A percentile compares a stretch with the other conserved stretches of the same genome.
These are phyloP conservation scores for Debaryomyces nepalensis DNA, from an alignment of 1,139 yeast genomes.

Conservation along the genomic window DNA sequence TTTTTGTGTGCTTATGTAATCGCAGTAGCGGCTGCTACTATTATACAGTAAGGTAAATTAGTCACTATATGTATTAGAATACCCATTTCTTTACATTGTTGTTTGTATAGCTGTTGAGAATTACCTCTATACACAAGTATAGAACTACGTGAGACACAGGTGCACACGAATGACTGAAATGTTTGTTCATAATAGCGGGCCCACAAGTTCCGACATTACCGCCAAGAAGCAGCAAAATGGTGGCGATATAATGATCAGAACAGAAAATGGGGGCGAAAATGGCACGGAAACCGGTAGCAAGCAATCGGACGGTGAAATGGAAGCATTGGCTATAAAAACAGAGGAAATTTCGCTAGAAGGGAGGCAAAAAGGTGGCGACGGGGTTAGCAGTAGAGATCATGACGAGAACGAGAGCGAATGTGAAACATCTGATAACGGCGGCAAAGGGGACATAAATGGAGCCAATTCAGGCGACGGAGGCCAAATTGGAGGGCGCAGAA, in stretches of 20 bases:
- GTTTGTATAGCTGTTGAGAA: neutral
- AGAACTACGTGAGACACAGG: neutral
- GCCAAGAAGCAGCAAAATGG: slow-evolving; percentile 7
- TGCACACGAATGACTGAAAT: neutral
- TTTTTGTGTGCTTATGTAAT: slow-evolving; percentile 1
- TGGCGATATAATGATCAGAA: slow-evolving; percentile 2
- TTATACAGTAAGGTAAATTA: slow-evolving; percentile 1
- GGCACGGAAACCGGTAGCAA: neutral
- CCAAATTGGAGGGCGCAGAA: no score
- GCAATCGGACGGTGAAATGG: neutral
- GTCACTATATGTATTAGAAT: neutral
- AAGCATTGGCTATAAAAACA: neutral
- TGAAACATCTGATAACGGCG: neutral
- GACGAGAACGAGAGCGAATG: neutral
- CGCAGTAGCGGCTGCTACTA: slow-evolving; percentile 6
- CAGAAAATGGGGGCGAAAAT: neutral
- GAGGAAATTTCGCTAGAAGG: neutral
- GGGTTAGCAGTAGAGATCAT: neutral
- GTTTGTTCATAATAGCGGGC: slow-evolving; percentile 2
- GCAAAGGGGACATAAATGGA: no score
- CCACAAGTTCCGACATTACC: slow-evolving; percentile 9
- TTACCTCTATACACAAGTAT: neutral
- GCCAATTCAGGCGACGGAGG: no score
- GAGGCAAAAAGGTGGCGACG: neutral
- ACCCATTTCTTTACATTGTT: neutral